Evolutionary conservation across 352 stramenopile genomes (phyloP).

Genomic region (Globisporangium ultimum): DNA sequence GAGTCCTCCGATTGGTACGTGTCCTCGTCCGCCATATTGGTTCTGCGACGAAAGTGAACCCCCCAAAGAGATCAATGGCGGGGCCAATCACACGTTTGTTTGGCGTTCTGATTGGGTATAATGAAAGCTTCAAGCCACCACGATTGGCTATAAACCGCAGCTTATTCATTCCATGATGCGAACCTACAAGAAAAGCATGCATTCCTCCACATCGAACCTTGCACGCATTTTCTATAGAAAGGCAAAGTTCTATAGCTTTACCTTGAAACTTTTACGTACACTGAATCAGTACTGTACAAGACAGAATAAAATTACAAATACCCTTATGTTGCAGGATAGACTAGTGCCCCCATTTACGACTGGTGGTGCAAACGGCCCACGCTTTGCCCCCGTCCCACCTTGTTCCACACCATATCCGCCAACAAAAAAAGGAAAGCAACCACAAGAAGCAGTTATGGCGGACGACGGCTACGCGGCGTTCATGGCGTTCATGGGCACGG

Average conservation of each 20-base stretch:
- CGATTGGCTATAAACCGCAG: not conserved
- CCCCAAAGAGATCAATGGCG: slow-evolving; percentile 22
- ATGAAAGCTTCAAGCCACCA: not conserved
- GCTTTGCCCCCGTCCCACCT: not conserved
- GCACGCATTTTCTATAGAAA: not conserved
- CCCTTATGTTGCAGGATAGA: not conserved
- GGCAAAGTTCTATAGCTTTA: not conserved
- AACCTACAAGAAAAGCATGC: not conserved
- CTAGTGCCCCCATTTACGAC: not conserved
- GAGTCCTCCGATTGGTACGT: slow-evolving; percentile 41
- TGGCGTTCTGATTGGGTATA: not conserved
- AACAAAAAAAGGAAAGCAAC: not conserved
- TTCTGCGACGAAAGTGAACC: slow-evolving; percentile 2
- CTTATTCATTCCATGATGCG: not conserved
- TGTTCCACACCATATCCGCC: not conserved
- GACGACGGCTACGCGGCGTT: slow-evolving; percentile 68
- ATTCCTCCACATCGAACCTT: not conserved
- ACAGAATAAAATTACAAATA: not conserved
- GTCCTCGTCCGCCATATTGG: slow-evolving; percentile 11
- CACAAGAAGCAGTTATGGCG: slow-evolving; percentile 31
- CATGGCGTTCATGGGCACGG: slow-evolving; percentile 55
- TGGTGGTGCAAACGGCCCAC: not conserved
- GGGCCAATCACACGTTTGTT: slow-evolving; percentile 16
- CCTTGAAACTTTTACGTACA: not conserved
- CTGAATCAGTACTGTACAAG: not conserved